phyloP scores from a whole-genome alignment of 257 asterid genomes.

The Penstemon newberryi region DNA sequence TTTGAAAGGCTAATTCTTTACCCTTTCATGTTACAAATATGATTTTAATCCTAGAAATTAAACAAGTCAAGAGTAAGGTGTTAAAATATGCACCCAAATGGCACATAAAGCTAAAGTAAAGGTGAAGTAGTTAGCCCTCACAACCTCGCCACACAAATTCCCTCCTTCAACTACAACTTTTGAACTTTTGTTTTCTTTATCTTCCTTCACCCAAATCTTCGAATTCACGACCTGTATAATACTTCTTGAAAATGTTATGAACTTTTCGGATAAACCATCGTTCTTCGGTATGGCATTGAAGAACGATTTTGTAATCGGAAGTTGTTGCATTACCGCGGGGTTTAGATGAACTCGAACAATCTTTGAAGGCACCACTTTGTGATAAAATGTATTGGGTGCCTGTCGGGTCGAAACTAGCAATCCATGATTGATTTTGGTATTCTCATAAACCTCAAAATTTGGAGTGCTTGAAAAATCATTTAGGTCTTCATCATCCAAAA shows the following conservation, averaged over 20 bases:
- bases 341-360: conserved; percentile 47
- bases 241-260: conserved; percentile 20
- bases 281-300: conserved; percentile 4
- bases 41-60: conserved; percentile 21
- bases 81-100: conserved; percentile 38
- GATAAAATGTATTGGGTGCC: conserved; percentile 46
- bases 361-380: conserved; percentile 51
- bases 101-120: conserved; percentile 46
- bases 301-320: conserved; percentile 23
- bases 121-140: conserved; percentile 37
- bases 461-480: conserved; percentile 44
- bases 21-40: conserved; percentile 26
- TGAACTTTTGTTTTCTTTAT: conserved; percentile 1
- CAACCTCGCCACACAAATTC: conserved; percentile 24
- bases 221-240: neutral
- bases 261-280: conserved; percentile 10
- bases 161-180: conserved; percentile 20
- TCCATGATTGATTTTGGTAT: conserved; percentile 46
- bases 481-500: conserved; percentile 41
- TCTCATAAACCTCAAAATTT: conserved; percentile 40
- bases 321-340: conserved; percentile 27
- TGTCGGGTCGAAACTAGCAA: conserved; percentile 58
- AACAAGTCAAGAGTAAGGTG: conserved; percentile 33
- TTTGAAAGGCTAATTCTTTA: conserved; percentile 18
- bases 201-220: conserved; percentile 10